Conservation (phyloP, 2,329 filamentous ascomycete species). For the Paecilomyces formosus region DNA sequence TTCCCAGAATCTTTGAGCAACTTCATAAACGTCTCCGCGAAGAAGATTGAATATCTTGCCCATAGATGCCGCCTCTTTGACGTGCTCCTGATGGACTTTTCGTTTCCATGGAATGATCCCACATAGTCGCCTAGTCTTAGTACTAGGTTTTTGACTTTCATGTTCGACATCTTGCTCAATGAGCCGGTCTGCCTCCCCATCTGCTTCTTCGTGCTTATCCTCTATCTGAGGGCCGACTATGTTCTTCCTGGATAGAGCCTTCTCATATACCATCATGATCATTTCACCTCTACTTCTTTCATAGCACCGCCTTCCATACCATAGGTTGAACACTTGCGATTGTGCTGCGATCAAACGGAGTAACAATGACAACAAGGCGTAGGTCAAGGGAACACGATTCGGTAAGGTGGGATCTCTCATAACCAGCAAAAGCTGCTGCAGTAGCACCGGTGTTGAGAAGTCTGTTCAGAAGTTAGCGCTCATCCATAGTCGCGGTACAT, state of each 20-base stretch:
- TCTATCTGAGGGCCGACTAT: conserved; percentile 29
- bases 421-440: conserved; percentile 63
- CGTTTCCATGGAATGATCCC: conserved; percentile 14
- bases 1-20: conserved; percentile 66
- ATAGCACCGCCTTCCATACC: conserved; percentile 78
- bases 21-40: conserved; percentile 45
- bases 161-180: conserved; percentile 5
- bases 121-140: not conserved
- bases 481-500: not conserved
- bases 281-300: conserved; percentile 78
- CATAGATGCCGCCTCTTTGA: conserved; percentile 63
- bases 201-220: conserved; percentile 16
- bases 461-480: conserved; percentile 29
- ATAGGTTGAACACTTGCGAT: conserved; percentile 61
- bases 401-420: conserved; percentile 50
- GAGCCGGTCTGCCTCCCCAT: conserved; percentile 8
- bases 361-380: conserved; percentile 55
- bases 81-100: conserved; percentile 18
- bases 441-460: conserved; percentile 57
- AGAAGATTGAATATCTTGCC: conserved; percentile 88
- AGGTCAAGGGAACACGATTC: conserved; percentile 54
- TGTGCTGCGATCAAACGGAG: conserved; percentile 58
- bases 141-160: not conserved
- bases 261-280: conserved; percentile 78
- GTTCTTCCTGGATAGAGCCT: conserved; percentile 62